A percentile compares a stretch with the other conserved stretches of the same genome.
These are phyloP conservation scores for Lenzites betulinus DNA, from an alignment of 768 basidiomycete genomes.

Conservation along the genomic window DNA sequence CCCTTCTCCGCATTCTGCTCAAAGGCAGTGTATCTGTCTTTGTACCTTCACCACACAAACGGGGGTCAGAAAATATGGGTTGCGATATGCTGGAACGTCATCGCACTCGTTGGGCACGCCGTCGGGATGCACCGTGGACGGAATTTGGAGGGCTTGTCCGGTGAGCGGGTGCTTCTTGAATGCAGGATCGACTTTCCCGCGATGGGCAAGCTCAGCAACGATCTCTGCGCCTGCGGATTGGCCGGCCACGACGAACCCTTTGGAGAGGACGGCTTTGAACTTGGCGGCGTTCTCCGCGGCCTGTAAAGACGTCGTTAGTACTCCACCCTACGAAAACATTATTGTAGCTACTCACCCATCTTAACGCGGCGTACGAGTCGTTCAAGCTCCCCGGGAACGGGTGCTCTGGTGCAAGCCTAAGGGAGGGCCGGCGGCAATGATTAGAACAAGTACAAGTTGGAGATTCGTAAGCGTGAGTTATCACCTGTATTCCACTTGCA, in stretches of 20 bases:
- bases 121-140: constrained; percentile 23
- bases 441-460: no score
- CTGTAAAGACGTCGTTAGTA: not conserved
- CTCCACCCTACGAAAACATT: no score
- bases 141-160: constrained; percentile 28
- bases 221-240: constrained; percentile 28
- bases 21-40: not conserved
- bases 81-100: no score
- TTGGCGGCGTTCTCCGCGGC: constrained; percentile 4
- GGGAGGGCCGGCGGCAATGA: not conserved
- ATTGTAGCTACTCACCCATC: constrained; percentile 34
- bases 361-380: constrained; percentile 27
- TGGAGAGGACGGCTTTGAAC: constrained; percentile 1
- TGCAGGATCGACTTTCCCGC: constrained; percentile 26
- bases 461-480: no score
- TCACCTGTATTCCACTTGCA: constrained; percentile 15
- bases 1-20: not conserved
- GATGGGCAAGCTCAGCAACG: constrained; percentile 26
- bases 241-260: constrained; percentile 33
- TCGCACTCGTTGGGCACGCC: constrained; percentile 26
- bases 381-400: constrained; percentile 28
- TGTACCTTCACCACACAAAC: no score
- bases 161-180: constrained; percentile 25
- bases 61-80: not conserved
- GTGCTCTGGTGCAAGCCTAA: constrained; percentile 30